phyloP scores from a whole-genome alignment of 148 eudicot genomes.

The Rheum nobile region DNA sequence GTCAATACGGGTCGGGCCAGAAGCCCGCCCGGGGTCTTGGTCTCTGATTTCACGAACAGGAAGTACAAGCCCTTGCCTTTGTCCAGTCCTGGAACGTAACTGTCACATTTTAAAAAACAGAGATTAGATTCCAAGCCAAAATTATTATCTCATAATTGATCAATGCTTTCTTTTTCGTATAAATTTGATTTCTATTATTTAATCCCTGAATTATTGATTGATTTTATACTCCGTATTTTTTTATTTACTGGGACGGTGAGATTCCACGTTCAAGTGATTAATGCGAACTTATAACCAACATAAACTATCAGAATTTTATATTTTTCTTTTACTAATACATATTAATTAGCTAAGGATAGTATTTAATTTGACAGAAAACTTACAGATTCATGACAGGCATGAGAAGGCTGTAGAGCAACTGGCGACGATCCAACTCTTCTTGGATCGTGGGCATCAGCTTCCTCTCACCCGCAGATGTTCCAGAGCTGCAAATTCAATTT shows the following conservation, averaged over 20 bases:
- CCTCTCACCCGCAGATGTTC: constrained; percentile 89
- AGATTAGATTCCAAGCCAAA: constrained; percentile 3
- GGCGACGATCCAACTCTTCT: constrained; percentile 78
- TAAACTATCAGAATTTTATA: constrained; percentile 8
- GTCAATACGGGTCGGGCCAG: constrained; percentile 80
- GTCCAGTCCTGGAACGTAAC: constrained; percentile 71
- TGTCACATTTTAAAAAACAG: constrained; percentile 21
- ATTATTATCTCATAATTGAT: not conserved
- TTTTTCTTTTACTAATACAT: not conserved
- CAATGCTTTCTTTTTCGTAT: not conserved
- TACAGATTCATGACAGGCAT: constrained; percentile 94
- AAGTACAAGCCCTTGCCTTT: constrained; percentile 83
- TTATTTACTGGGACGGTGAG: not conserved
- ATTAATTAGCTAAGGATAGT: not conserved
- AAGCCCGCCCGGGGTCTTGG: constrained; percentile 78
- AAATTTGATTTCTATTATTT: not conserved
- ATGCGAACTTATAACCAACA: constrained; percentile 9
- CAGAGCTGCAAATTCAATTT: constrained; percentile 39
- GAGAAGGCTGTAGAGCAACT: constrained; percentile 71
- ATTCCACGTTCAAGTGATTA: constrained; percentile 6
- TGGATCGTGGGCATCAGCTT: constrained; percentile 79
- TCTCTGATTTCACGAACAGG: constrained; percentile 67
- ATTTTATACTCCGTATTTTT: too few species aligned
- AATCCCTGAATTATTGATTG: not conserved
- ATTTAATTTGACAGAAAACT: constrained; percentile 14